phyloP scores from a whole-genome alignment of 495 filamentous ascomycete species.

The Talaromyces liani region DNA sequence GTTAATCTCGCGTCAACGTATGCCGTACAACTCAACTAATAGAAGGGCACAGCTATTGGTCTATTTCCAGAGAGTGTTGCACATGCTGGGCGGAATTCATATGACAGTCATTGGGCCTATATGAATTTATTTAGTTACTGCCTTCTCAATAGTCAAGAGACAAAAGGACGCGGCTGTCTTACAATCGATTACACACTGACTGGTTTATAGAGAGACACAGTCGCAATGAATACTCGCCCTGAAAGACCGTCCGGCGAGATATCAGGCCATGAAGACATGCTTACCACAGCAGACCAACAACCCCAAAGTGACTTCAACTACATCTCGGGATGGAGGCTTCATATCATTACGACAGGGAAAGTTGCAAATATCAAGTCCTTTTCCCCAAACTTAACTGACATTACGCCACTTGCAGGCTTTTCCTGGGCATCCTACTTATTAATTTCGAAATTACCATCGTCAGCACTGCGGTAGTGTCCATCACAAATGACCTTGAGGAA shows the following conservation, averaged over 20 bases:
- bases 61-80: neutral
- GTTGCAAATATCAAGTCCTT: neutral
- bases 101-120: neutral
- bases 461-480: conserved; percentile 50
- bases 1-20: neutral
- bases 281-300: neutral
- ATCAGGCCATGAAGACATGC: neutral
- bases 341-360: neutral
- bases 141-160: neutral
- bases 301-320: neutral
- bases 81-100: neutral
- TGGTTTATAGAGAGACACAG: neutral
- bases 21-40: neutral
- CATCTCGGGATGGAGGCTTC: neutral
- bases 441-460: conserved; percentile 52
- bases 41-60: neutral
- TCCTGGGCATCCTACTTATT: conserved; percentile 42
- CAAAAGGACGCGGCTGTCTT: neutral
- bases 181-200: neutral
- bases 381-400: neutral
- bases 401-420: conserved; percentile 33
- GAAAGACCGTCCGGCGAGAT: neutral
- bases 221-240: neutral
- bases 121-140: neutral
- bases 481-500: conserved; percentile 41